Conservation (phyloP, 2,329 filamentous ascomycete genomes). For the Periconia digitata region DNA sequence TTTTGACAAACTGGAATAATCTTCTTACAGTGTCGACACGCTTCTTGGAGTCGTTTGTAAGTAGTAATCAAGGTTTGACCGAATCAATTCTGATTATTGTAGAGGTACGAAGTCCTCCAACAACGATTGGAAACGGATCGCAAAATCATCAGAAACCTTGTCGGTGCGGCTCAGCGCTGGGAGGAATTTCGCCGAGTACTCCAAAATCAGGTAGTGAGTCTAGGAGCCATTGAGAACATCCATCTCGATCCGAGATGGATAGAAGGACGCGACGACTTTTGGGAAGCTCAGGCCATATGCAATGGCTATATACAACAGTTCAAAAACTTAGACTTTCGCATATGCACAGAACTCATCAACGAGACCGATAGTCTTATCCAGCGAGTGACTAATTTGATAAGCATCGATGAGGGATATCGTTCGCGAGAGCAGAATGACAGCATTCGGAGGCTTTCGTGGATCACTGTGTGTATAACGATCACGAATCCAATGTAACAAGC, state of each 20-base stretch:
- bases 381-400: constrained; percentile 4
- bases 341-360: constrained; percentile 2
- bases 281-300: neutral
- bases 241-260: neutral
- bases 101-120: constrained; percentile 3
- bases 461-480: neutral
- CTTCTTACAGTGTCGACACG: neutral
- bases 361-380: constrained; percentile 6
- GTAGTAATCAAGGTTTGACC: neutral
- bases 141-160: constrained; percentile 2
- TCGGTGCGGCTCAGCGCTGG: constrained; percentile 3
- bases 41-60: neutral
- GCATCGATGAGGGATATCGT: constrained; percentile 4
- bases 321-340: neutral
- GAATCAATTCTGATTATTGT: neutral
- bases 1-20: constrained; percentile 2
- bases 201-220: neutral
- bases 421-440: constrained; percentile 3
- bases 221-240: neutral
- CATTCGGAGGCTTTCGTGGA: constrained; percentile 5
- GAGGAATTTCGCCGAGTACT: constrained; percentile 1
- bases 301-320: neutral
- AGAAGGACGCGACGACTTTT: neutral
- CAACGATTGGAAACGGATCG: constrained; percentile 4
- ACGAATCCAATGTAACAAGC: too few relatives aligned